These are phyloP conservation scores for Sonneratia caseolaris DNA, from an alignment of 345 rosid species.

Conservation along the genomic window DNA sequence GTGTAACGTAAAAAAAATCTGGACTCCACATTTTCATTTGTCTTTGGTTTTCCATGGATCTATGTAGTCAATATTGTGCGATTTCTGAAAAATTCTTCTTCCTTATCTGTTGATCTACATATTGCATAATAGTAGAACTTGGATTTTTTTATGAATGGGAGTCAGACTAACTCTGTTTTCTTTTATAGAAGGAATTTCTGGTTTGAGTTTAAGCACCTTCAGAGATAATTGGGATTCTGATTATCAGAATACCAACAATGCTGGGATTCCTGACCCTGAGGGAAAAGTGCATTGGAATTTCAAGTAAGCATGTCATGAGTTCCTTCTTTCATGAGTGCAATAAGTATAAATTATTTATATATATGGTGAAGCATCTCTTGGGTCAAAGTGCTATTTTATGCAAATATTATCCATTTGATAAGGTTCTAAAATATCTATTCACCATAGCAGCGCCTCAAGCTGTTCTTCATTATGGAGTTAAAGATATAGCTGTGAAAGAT, in stretches of 20 bases:
- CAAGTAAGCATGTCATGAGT: slow-evolving; percentile 40
- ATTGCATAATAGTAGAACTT: neutral
- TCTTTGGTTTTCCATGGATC: neutral
- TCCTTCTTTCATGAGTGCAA: neutral
- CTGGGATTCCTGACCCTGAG: slow-evolving; percentile 81
- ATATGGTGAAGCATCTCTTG: neutral
- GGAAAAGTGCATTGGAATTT: slow-evolving; percentile 81
- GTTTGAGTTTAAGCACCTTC: slow-evolving; percentile 69
- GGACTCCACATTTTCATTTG: neutral
- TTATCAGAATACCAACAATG: slow-evolving; percentile 80
- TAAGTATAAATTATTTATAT: neutral
- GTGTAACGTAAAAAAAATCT: neutral
- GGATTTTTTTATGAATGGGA: neutral
- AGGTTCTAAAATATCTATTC: neutral
- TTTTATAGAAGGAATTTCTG: slow-evolving; percentile 78
- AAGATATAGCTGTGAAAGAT: neutral
- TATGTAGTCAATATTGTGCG: neutral
- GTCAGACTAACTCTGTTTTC: neutral
- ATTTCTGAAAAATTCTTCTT: neutral
- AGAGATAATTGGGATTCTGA: slow-evolving; percentile 88
- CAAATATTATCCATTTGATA: neutral
- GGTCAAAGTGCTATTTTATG: neutral
- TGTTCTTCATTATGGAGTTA: neutral
- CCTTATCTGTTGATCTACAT: neutral
- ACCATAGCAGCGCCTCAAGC: neutral